A percentile compares a stretch with the other conserved stretches of the same genome.
phyloP scores from a whole-genome alignment of 192 early-diverging fungal genomes.

The Chytriomyces sp. region DNA sequence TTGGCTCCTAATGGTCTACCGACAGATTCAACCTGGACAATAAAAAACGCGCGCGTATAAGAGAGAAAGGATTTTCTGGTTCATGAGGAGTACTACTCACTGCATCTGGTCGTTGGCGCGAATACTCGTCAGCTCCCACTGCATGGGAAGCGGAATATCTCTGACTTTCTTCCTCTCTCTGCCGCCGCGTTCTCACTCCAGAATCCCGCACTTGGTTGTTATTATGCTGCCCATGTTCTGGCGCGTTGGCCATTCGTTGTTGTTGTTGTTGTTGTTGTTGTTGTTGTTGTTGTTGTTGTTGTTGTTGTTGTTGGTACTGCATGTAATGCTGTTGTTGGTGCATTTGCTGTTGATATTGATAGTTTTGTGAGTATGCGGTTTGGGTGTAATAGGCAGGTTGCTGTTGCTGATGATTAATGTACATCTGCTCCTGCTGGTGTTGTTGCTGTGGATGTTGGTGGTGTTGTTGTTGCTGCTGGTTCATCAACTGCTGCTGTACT shows the following conservation, averaged over 20 bases:
- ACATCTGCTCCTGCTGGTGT: too few relatives aligned
- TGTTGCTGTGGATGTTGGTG: not conserved
- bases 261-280: not conserved
- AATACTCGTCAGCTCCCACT: not conserved
- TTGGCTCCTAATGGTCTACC: conserved; percentile 47
- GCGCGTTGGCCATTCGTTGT: not conserved
- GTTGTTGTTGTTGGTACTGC: not conserved
- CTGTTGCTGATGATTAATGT: not conserved
- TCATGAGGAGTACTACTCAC: not conserved
- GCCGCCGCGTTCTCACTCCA: not conserved
- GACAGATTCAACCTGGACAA: conserved; percentile 7
- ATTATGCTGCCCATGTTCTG: not conserved
- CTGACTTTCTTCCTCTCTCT: not conserved
- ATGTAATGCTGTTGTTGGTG: conserved; percentile 6
- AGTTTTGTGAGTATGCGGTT: not conserved
- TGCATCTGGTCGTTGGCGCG: not conserved
- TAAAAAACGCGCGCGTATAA: not conserved
- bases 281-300: not conserved
- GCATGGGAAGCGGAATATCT: not conserved
- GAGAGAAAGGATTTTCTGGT: not conserved
- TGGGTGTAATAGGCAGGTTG: not conserved
- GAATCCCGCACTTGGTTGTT: not conserved
- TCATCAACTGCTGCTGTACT: too few relatives aligned
- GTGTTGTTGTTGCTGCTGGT: not conserved
- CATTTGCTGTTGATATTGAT: not conserved